phyloP scores from a whole-genome alignment of 345 rosid species.

The Noccaea bulbosa region DNA sequence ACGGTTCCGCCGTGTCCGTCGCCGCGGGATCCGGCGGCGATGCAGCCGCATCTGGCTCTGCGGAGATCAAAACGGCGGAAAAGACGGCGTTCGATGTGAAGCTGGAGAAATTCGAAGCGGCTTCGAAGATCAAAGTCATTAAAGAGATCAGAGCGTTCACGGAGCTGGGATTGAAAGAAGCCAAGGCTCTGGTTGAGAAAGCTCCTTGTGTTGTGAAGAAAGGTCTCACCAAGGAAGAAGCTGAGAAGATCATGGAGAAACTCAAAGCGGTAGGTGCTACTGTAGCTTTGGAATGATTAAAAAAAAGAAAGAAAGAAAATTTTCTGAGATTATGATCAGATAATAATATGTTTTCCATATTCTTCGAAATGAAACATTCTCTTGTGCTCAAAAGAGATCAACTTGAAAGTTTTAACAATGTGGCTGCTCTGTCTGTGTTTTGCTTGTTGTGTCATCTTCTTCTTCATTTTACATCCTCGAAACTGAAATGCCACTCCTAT shows the following conservation, averaged over 20 bases:
- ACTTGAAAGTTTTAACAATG: constrained; percentile 1
- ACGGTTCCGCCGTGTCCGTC: constrained; percentile 58
- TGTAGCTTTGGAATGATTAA: constrained; percentile 70
- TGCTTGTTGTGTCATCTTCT: neutral
- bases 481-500: constrained; percentile 65
- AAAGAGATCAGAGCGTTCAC: constrained; percentile 82
- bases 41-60: constrained; percentile 36
- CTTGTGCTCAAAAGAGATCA: neutral
- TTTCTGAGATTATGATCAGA: constrained; percentile 1
- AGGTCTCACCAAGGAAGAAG: constrained; percentile 73
- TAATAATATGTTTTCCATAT: neutral
- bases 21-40: constrained; percentile 40
- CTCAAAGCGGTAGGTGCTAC: constrained; percentile 74
- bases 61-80: constrained; percentile 56
- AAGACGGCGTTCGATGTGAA: constrained; percentile 83
- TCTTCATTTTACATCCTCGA: constrained; percentile 34
- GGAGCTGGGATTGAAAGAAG: constrained; percentile 87
- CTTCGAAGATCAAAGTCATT: constrained; percentile 73
- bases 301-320: neutral
- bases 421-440: neutral
- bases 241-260: constrained; percentile 62
- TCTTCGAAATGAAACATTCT: constrained; percentile 9
- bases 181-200: constrained; percentile 85
- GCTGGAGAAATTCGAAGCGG: constrained; percentile 81
- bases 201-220: constrained; percentile 75